Base-by-base conservation (phyloP, 257 asterid genomes). In the Lavandula angustifolia region DNA sequence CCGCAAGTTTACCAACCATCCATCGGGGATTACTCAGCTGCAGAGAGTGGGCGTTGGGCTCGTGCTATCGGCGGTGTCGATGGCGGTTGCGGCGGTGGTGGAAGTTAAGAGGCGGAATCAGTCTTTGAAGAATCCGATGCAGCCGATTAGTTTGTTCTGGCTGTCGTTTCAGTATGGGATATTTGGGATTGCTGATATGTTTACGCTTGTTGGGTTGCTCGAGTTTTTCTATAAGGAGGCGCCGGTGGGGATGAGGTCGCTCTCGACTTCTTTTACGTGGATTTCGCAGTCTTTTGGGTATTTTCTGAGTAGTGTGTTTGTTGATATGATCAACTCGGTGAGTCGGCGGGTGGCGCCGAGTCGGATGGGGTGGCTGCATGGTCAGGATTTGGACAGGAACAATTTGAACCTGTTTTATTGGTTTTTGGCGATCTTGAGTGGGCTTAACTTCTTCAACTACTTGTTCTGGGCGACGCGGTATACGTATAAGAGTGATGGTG, bases 161-260 rank as follows among this genome's bases (percentile, higher is more conserved):
- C 62, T 89, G 13, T 61, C 82, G 0, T 80, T 83, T 16, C 97
- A 90, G 59, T 90, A 67, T 7, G 85, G 80, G 0, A 76, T 88
- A 32, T 84, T 91, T 4, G 98, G 98, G 4, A 77, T 91, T 0
- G 98, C 96, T 0, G 96, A 91, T 56, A 88, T 91, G 95, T 91
- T 91, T 37, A 84, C 95, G 0, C 80, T 88, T 0, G 96, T 88
- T 27, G 98, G 98, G 9, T 55, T 85, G 64, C 74, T 86, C 6
- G 96, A 91, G 47, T 91, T 91, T 57, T 91, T 66, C 78, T 91
- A 91, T 74, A 84, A 72, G 69, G 98, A 91, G 62, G 91, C 96
- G 3, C 96, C 98, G 0, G 56, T 46, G 0, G 91, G 96, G 13
- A 91, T 91, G 98, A 80, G 83, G 73, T 91, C 98, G 0, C 80